Evolutionary conservation across 345 rosid species (phyloP).

Genomic region (Syzygium oleosum): DNA sequence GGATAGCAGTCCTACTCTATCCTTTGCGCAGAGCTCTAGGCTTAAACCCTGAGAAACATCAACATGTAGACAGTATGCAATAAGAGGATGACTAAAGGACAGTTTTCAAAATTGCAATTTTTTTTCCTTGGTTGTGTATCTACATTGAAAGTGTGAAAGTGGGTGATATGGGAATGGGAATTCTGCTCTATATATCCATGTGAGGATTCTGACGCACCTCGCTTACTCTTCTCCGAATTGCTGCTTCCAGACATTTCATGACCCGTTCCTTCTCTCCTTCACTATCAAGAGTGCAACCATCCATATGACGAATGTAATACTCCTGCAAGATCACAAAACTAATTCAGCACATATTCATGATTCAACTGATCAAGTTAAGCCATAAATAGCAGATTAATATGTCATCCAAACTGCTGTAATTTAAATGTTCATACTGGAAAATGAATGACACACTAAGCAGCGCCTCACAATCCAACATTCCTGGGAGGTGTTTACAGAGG

Average conservation of each 20-base stretch:
- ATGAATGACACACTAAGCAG: neutral
- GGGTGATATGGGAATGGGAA: neutral
- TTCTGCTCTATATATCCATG: neutral
- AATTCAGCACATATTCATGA: neutral
- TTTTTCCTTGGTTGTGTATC: neutral
- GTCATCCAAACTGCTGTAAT: neutral
- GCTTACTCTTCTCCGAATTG: slow-evolving; percentile 72
- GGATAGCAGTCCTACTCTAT: slow-evolving; percentile 74
- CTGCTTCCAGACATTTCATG: slow-evolving; percentile 86
- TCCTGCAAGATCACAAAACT: slow-evolving; percentile 26
- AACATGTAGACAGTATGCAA: neutral
- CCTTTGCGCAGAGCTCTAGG: slow-evolving; percentile 81
- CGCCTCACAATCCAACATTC: neutral
- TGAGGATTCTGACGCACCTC: slow-evolving; percentile 43
- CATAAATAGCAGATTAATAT: neutral
- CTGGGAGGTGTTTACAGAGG: neutral
- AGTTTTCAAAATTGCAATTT: neutral
- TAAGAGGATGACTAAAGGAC: neutral
- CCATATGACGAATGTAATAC: slow-evolving; percentile 85
- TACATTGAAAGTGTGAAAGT: neutral
- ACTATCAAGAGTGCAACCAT: slow-evolving; percentile 77
- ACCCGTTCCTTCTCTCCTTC: slow-evolving; percentile 88
- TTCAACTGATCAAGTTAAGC: neutral
- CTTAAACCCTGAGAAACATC: slow-evolving; percentile 51
- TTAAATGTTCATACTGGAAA: neutral